These are phyloP conservation scores for Hypoxylon sp. DNA, from an alignment of 2,329 filamentous ascomycete genomes.

Conservation along the genomic window DNA sequence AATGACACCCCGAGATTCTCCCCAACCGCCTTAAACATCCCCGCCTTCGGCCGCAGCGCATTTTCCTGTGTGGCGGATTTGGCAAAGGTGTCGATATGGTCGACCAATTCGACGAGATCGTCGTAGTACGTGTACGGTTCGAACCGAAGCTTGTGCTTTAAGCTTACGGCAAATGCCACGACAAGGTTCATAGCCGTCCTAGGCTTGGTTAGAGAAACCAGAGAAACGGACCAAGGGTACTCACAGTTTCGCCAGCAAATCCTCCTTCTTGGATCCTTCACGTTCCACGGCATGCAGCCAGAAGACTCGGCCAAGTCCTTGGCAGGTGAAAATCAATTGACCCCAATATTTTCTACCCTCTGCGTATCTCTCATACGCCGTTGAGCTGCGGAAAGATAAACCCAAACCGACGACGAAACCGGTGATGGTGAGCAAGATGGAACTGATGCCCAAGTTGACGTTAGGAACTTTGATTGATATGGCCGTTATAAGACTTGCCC, in stretches of 20 bases:
- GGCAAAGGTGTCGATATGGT: conserved; percentile 82
- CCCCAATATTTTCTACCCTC: conserved; percentile 76
- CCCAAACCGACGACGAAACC: conserved; percentile 87
- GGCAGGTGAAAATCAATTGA: conserved; percentile 69
- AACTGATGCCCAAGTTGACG: conserved; percentile 67
- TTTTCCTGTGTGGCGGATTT: conserved; percentile 63
- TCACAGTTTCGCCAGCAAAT: conserved; percentile 73
- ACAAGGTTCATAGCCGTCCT: conserved; percentile 80
- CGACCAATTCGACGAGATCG: conserved; percentile 77
- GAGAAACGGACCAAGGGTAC: conserved; percentile 31
- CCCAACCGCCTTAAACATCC: conserved; percentile 72
- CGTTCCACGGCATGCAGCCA: conserved; percentile 83
- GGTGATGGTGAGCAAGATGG: conserved; percentile 83
- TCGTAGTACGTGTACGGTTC: conserved; percentile 84
- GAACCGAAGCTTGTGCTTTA: conserved; percentile 87
- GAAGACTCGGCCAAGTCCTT: conserved; percentile 80
- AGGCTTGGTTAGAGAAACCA: conserved; percentile 28
- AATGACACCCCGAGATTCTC: conserved; percentile 83
- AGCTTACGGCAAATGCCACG: conserved; percentile 79
- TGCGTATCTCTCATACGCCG: conserved; percentile 77
- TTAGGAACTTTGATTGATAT: conserved; percentile 62
- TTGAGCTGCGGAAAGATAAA: conserved; percentile 82
- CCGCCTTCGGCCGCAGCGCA: conserved; percentile 55
- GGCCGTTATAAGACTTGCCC: conserved; percentile 75
- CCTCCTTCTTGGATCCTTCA: conserved; percentile 70